phyloP scores from a whole-genome alignment of 805 yeast genomes.

The Metschnikowia gelsemii region DNA sequence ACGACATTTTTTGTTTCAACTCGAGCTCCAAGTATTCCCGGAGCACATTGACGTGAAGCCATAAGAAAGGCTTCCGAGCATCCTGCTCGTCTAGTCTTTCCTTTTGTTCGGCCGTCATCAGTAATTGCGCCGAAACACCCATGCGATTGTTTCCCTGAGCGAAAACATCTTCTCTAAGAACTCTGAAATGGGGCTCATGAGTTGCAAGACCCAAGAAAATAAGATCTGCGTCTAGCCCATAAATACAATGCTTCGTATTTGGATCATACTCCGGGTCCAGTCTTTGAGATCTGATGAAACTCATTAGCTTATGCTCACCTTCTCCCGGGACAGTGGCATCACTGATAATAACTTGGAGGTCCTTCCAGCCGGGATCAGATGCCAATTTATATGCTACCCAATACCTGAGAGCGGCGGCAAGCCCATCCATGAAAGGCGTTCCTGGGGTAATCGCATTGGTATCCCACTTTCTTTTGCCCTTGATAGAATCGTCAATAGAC shows the following conservation, averaged over 20 bases:
- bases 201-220: conserved; percentile 95
- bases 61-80: conserved; percentile 78
- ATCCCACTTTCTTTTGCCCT: conserved; percentile 84
- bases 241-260: conserved; percentile 92
- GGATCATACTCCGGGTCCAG: conserved; percentile 85
- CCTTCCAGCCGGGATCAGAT: conserved; percentile 91
- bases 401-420: conserved; percentile 79
- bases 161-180: conserved; percentile 94
- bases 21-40: conserved; percentile 88
- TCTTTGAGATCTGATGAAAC: conserved; percentile 86
- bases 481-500: conserved; percentile 69
- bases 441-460: conserved; percentile 98
- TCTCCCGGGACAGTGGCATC: conserved; percentile 99
- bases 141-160: conserved; percentile 60
- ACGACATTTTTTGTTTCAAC: conserved; percentile 67
- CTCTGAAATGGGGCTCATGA: conserved; percentile 95
- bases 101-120: conserved; percentile 60
- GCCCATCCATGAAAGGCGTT: conserved; percentile 92
- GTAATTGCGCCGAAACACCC: conserved; percentile 48
- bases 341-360: conserved; percentile 83
- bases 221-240: conserved; percentile 96
- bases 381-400: conserved; percentile 91
- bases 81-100: conserved; percentile 42
- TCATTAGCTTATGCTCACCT: conserved; percentile 99
- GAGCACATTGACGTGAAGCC: conserved; percentile 86